phyloP scores from a whole-genome alignment of 768 basidiomycete species.

The Collybia nuda region DNA sequence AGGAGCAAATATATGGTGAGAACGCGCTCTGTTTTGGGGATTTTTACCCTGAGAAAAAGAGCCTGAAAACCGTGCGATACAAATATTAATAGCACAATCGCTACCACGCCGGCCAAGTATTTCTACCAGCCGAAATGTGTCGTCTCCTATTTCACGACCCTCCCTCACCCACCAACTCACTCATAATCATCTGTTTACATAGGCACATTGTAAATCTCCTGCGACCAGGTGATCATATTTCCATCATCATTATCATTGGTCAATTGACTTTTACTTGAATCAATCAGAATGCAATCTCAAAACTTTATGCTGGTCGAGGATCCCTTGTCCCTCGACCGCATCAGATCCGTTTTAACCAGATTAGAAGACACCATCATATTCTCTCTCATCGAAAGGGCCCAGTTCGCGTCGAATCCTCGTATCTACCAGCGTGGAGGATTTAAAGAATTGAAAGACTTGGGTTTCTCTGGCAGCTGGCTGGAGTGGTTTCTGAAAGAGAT shows the following conservation, averaged over 20 bases:
- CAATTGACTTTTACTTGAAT: not conserved
- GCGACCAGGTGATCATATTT: no score
- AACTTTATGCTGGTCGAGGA: slow-evolving; percentile 79
- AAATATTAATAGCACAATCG: no score
- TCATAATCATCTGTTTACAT: not conserved
- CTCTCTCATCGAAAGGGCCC: slow-evolving; percentile 92
- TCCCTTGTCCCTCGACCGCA: slow-evolving; percentile 85
- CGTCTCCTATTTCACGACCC: no score
- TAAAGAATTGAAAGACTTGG: slow-evolving; percentile 68
- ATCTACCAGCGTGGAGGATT: slow-evolving; percentile 86
- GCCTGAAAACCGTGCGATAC: no score
- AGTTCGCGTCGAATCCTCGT: slow-evolving; percentile 90
- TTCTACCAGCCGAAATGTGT: no score
- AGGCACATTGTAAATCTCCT: not conserved
- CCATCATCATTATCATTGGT: no score
- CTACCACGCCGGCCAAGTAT: no score
- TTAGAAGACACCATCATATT: slow-evolving; percentile 99
- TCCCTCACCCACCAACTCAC: not conserved
- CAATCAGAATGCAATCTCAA: slow-evolving; percentile 48
- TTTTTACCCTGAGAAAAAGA: no score
- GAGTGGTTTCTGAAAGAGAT: slow-evolving; percentile 98
- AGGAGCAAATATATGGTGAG: no score
- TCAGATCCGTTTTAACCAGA: slow-evolving; percentile 82
- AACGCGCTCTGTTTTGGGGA: no score
- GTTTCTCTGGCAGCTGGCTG: slow-evolving; percentile 88